Evolutionary conservation across 177 flowering plant species (phyloP).

Genomic region (Tripterygium wilfordii): DNA sequence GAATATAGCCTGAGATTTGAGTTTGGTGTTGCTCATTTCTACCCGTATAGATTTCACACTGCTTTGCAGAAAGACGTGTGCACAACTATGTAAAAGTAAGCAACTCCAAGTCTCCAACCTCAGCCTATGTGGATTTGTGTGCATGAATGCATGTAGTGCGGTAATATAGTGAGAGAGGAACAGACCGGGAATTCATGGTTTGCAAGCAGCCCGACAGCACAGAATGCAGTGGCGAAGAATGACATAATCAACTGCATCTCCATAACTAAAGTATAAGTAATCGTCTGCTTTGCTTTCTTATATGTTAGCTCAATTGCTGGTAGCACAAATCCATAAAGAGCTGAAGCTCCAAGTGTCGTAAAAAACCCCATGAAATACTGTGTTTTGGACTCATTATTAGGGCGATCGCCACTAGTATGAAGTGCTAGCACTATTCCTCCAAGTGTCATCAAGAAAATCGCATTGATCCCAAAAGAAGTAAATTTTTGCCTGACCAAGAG

Average conservation of each 20-base stretch:
- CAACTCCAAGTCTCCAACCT: no score
- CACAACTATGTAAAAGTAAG: no score
- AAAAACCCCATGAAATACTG: conserved; percentile 9
- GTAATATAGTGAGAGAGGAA: no score
- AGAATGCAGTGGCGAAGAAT: conserved; percentile 1
- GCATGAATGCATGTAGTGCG: no score
- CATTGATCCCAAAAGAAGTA: conserved; percentile 23
- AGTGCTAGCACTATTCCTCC: conserved; percentile 18
- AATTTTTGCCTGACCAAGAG: conserved; percentile 16
- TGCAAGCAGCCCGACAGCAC: not conserved
- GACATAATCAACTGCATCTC: conserved; percentile 2
- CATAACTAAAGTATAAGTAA: not conserved
- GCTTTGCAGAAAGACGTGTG: no score
- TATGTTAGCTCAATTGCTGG: conserved; percentile 6
- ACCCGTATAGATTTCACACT: no score
- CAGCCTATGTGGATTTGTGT: no score
- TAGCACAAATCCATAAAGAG: conserved; percentile 3
- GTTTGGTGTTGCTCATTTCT: no score
- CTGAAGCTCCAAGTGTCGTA: conserved; percentile 6
- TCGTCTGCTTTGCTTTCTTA: conserved; percentile 3
- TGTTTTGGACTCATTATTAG: conserved; percentile 9
- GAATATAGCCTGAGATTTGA: no score
- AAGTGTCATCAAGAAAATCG: conserved; percentile 15
- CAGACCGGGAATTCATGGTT: not conserved
- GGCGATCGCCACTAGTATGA: conserved; percentile 15